Conservation (phyloP, 176 grass and related monocot genomes). For the Phyllostachys edulis region DNA sequence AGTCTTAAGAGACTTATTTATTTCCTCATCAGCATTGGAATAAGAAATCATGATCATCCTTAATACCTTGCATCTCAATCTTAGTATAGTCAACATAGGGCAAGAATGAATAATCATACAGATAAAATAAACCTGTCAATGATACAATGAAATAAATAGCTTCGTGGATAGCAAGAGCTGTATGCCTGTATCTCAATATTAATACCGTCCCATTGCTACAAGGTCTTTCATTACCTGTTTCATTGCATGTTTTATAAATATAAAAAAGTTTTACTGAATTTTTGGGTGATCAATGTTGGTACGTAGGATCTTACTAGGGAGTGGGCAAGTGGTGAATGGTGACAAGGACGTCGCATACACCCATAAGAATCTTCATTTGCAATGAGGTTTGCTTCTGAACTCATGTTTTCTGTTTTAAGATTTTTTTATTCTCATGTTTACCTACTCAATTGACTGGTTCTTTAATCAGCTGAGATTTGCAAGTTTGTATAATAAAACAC, state of each 20-base stretch:
- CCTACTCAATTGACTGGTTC: background rate
- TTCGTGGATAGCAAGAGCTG: background rate
- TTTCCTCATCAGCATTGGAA: background rate
- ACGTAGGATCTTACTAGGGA: slow-evolving; percentile 83
- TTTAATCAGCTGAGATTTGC: background rate
- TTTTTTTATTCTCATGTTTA: background rate
- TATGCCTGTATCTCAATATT: background rate
- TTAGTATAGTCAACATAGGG: background rate
- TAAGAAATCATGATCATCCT: background rate
- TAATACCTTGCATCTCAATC: background rate
- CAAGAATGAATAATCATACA: background rate
- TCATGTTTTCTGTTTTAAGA: background rate
- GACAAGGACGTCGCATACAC: slow-evolving; percentile 75
- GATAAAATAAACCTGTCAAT: background rate
- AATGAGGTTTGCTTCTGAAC: slow-evolving; percentile 36
- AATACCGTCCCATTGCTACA: background rate
- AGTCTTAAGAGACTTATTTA: background rate
- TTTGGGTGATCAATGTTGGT: slow-evolving; percentile 21
- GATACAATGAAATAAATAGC: background rate
- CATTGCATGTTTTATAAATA: background rate
- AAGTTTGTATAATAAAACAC: background rate
- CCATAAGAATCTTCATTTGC: slow-evolving; percentile 72
- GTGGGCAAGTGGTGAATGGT: slow-evolving; percentile 75
- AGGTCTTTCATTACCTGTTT: background rate
- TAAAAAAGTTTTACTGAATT: background rate